Evolutionary conservation across 305 asterid genomes (phyloP), one percentile per base, ranked within the genome.

Genomic region (Fraxinus platypoda): DNA sequence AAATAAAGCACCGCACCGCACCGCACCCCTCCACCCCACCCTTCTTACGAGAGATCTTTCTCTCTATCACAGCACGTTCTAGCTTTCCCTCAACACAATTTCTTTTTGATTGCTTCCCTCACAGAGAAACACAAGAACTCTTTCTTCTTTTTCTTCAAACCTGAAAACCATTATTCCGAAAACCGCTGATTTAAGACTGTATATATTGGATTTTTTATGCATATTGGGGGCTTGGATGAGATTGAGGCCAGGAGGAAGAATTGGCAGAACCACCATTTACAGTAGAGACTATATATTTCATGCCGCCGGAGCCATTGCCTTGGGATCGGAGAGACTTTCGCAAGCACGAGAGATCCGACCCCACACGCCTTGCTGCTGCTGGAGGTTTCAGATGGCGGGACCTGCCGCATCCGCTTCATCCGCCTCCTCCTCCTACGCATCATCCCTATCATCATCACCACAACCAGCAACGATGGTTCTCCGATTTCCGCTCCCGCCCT

Each of bases 401-500:
- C 81, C 92, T 88, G 81, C 90, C 91, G 62, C 91, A 80, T 82
- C 82, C 82, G 25, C 83, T 91, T 78, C 92, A 86, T 78, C 92
- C 91, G 74, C 91, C 90, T 8, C 89, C 90, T 49, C 90, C 90
- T 78, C 88, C 25, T 64, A 35, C 88, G 41, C 68, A 83, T 11
- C 74, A 66, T 38, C 83, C 64, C 52, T 78, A 77, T 30, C 71
- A 81, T 1, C 76, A 81, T 1, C 88, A 87, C 4, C 91, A 85
- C 79, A 90, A 83, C 80, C 87, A 84, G 81, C 88, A 87, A 83
- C 91, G 92, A 11, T 85, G 91, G 90, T 84, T 88, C 92, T 78
- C 94, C 62, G 97, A 93, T 79, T 87, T 88, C 80, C 98, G 98
- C 80, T 87, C 93, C 46, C 90, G 97, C 68, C 93, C 95, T 81